Evolutionary conservation across 805 yeast genomes (phyloP), one percentile per base, ranked within the genome.

Genomic region (Lipomyces lipofer): DNA sequence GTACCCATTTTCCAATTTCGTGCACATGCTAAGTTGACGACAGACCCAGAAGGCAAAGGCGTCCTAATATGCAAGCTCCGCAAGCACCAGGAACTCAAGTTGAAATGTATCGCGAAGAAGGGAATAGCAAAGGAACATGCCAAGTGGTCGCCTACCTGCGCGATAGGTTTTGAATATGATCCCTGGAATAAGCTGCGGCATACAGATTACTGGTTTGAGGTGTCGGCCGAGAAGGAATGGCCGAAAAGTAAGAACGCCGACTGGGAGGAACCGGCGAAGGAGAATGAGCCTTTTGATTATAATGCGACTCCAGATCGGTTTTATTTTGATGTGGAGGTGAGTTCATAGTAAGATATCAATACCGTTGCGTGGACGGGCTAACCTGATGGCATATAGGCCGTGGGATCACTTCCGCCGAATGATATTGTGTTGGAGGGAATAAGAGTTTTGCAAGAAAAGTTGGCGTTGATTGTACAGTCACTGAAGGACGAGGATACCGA

Each of bases 121-220:
- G 64, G 64, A 3, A 64, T 64, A n/a, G 67, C 66, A 2, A 64
- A 64, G 40, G 99, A 94, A 70, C 99, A 94, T 69, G 97, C 99
- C 47, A 94, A 94, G 68, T 94, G 99, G 99, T 85, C 94, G 5
- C 97, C 99, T 10, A 86, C 95, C 63, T 80, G 97, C 0, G 98
- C 98, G 21, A 81, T 92, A 51, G 97, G 95, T 17, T 92, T 92
- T 66, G 99, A 92, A 71, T 92, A 92, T 68, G 99, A 92, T 67
- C 99, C 99, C n/a, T 92, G 96, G 95, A 94, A 94, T 73, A 94
- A 92, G 73, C 78, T 94, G 66, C 85, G 87, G 68, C 99, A 94
- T 70, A 94, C 99, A 0, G 96, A 90, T 65, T 88, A 81, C 68
- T 94, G 99, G 99, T 88, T 86, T 69, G 99, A 94, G 73, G 92